These are phyloP conservation scores for Stephanodiscus minutulus DNA, from an alignment of 108 stramenopile genomes.

Conservation along the genomic window DNA sequence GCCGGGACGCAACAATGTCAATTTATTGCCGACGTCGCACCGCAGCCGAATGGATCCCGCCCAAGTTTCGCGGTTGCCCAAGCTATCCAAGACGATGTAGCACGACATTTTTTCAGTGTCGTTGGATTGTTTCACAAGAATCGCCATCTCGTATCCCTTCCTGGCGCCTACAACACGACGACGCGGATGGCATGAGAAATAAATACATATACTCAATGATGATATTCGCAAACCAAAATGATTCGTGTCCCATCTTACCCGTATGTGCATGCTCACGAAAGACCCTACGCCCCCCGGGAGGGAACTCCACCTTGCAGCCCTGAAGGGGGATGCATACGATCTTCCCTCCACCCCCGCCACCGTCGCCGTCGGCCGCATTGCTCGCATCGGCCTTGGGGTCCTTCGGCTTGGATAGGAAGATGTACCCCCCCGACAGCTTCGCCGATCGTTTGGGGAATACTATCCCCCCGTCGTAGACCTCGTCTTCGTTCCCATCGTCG, in stretches of 20 bases:
- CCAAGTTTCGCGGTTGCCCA: constrained; percentile 70
- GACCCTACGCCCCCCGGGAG: constrained; percentile 82
- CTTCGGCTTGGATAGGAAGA: constrained; percentile 66
- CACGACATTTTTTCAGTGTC: constrained; percentile 15
- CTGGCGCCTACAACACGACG: constrained; percentile 41
- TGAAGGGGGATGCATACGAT: constrained; percentile 74
- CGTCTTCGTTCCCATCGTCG: constrained; percentile 43
- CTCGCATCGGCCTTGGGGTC: constrained; percentile 29
- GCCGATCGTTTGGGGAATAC: constrained; percentile 69
- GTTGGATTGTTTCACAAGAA: constrained; percentile 49
- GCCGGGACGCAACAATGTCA: constrained; percentile 38
- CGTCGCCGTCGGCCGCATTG: constrained; percentile 27
- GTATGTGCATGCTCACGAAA: constrained; percentile 89
- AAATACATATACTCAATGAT: not conserved
- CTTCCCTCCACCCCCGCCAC: constrained; percentile 51
- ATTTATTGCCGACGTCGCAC: constrained; percentile 43
- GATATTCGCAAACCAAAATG: not conserved
- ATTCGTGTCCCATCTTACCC: not conserved
- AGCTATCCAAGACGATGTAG: constrained; percentile 70
- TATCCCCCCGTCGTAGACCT: constrained; percentile 37
- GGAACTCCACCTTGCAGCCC: constrained; percentile 65
- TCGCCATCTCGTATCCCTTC: constrained; percentile 77
- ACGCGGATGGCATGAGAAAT: not conserved
- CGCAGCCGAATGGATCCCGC: constrained; percentile 64
- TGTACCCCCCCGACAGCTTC: constrained; percentile 66